Evolutionary conservation across 257 asterid genomes (phyloP), one percentile per base, ranked within the genome.

Genomic region (Penstemon eatonii): DNA sequence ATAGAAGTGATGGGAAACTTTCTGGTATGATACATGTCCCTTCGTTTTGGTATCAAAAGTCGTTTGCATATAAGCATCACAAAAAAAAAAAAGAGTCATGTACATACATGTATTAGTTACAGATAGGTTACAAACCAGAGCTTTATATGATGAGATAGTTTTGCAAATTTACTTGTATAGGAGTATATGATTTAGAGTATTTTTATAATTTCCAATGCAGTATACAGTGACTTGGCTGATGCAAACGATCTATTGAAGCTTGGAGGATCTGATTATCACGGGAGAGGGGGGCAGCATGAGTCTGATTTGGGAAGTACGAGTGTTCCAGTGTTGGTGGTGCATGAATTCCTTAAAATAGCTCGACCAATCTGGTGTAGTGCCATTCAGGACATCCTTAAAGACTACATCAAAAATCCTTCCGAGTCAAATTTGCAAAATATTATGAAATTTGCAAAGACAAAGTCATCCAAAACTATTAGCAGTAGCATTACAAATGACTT

Each of bases 201-300:
- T 25, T 25, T 25, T 25, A 25, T 25, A 25, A 25, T 25, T 25
- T 36, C 11, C n/a, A 55, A 63, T 63, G 70, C 85, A 94, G 99
- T 82, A 12, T 94, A 83, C 81, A 83, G 95, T 43, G 95, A 89
- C 70, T 76, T 87, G 49, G 99, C 97, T 3, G 99, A 94, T 60
- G 71, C 82, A 3, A 82, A 85, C 65, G 81, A 80, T 70, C 96
- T 94, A 41, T 66, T 91, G 79, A 94, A 89, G 80, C 86, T 94
- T 36, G 99, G 99, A 66, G 99, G 99, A 57, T 94, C 99, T 4
- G 99, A 94, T 80, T 94, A 76, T 65, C 99, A 94, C 56, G 99
- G 91, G 53, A 83, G 85, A 77, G 95, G 92, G 3, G 97, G 97
- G 3, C 88, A 84, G 63, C 87, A 87, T 1, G 97, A 91, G 79